Evolutionary conservation across 768 basidiomycete species (phyloP).

Genomic region (Guyanaporus albipodus): DNA sequence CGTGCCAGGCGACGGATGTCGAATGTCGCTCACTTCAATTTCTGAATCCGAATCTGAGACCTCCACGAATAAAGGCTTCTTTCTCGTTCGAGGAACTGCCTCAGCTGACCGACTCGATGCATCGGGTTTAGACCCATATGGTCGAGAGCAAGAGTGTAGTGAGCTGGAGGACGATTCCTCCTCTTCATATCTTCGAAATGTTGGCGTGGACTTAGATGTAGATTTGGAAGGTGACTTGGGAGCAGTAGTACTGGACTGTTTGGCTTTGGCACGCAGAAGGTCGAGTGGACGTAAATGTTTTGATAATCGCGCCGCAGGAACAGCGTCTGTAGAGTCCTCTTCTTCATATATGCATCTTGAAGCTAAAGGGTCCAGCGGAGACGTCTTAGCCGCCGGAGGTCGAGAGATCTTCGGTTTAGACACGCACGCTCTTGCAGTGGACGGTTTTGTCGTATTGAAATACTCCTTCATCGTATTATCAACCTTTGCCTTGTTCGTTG

Average conservation of each 20-base stretch:
- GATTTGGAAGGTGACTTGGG: background rate
- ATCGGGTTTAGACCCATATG: background rate
- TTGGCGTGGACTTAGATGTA: background rate
- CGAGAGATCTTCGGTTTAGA: constrained; percentile 2
- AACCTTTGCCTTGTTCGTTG: background rate
- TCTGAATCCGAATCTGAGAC: constrained; percentile 25
- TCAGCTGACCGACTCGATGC: background rate
- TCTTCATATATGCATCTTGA: constrained; percentile 6
- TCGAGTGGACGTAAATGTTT: constrained; percentile 27
- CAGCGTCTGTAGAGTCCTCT: constrained; percentile 7
- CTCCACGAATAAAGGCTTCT: constrained; percentile 18
- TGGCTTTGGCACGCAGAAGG: constrained; percentile 18
- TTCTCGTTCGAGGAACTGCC: background rate
- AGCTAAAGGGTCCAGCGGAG: background rate
- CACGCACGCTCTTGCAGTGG: background rate
- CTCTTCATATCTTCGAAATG: constrained; percentile 7
- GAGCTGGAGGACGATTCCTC: constrained; percentile 11
- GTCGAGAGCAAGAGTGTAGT: background rate
- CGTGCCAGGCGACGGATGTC: background rate
- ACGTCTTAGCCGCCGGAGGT: background rate
- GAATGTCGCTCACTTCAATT: constrained; percentile 15
- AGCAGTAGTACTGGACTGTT: background rate
- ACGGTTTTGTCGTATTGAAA: constrained; percentile 9
- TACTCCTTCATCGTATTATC: constrained; percentile 10
- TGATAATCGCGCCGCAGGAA: constrained; percentile 2